phyloP scores from a whole-genome alignment of 2,329 filamentous ascomycete species.

The Fusarium cyanostomum region DNA sequence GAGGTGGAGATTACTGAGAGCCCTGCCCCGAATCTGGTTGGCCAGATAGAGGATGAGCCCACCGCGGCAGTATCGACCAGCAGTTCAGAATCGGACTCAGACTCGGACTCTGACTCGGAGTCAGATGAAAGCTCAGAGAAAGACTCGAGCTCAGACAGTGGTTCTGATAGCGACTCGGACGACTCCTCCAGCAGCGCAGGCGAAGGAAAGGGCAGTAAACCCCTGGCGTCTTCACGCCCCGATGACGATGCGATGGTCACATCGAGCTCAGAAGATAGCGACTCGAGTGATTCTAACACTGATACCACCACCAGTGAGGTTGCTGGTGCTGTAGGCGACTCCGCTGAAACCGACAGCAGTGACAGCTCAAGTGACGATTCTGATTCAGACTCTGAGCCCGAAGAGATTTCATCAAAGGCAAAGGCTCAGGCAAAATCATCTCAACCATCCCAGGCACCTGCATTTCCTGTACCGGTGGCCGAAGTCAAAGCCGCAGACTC shows the following conservation, averaged over 20 bases:
- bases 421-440: conserved; percentile 5
- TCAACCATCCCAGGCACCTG: background rate
- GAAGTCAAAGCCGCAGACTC: conserved; percentile 4
- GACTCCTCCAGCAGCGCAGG: background rate
- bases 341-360: conserved; percentile 16
- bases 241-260: background rate
- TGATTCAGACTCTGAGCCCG: conserved; percentile 47
- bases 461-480: background rate
- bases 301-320: background rate
- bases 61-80: conserved; percentile 6
- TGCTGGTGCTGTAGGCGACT: background rate
- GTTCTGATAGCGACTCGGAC: conserved; percentile 14
- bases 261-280: conserved; percentile 1
- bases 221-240: background rate
- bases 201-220: background rate
- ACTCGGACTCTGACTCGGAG: conserved; percentile 45
- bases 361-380: conserved; percentile 39
- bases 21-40: background rate
- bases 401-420: conserved; percentile 51
- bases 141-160: conserved; percentile 3
- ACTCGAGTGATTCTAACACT: conserved; percentile 22
- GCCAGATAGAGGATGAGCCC: background rate
- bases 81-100: conserved; percentile 43
- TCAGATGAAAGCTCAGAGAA: conserved; percentile 51
- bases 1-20: conserved; percentile 33